These are phyloP conservation scores for Cynara cardunculus DNA, from an alignment of 129 eudicot species.

Conservation along the genomic window DNA sequence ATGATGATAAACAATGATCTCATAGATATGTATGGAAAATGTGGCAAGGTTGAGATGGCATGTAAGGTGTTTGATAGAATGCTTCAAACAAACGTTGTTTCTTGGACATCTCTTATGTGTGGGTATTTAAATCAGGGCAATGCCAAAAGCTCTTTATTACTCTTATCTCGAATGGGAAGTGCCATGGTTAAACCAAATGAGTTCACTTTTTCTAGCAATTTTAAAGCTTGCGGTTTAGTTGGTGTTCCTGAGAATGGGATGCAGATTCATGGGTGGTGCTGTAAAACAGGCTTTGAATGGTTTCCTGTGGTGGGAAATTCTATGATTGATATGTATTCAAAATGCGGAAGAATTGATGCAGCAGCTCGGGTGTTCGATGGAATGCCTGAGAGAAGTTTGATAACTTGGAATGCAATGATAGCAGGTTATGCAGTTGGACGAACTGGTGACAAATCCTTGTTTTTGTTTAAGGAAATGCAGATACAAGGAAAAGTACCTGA, in stretches of 20 bases:
- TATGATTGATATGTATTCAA: constrained; percentile 73
- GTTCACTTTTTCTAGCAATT: constrained; percentile 51
- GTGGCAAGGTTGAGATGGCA: constrained; percentile 48
- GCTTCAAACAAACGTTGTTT: constrained; percentile 59
- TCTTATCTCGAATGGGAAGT: constrained; percentile 44
- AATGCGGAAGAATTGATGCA: constrained; percentile 47
- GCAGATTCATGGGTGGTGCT: constrained; percentile 74
- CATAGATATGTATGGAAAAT: constrained; percentile 58
- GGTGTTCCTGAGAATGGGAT: constrained; percentile 46
- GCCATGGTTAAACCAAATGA: constrained; percentile 59
- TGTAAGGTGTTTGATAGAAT: constrained; percentile 55
- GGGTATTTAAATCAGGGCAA: constrained; percentile 47
- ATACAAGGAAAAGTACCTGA: constrained; percentile 51
- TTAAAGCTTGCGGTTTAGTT: constrained; percentile 63
- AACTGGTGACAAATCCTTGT: constrained; percentile 36
- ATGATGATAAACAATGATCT: constrained; percentile 55
- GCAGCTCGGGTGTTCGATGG: constrained; percentile 45
- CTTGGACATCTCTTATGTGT: constrained; percentile 80
- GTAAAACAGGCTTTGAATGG: constrained; percentile 57
- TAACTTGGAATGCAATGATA: constrained; percentile 77
- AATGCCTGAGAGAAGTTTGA: constrained; percentile 45
- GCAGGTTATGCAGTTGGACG: constrained; percentile 50
- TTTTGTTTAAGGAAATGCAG: constrained; percentile 51
- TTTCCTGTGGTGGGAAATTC: constrained; percentile 72
- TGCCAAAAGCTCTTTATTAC: constrained; percentile 35